A percentile compares a stretch with the other conserved stretches of the same genome.
Conservation (phyloP, 2,329 filamentous ascomycete species). For the Shiraia sp. region DNA sequence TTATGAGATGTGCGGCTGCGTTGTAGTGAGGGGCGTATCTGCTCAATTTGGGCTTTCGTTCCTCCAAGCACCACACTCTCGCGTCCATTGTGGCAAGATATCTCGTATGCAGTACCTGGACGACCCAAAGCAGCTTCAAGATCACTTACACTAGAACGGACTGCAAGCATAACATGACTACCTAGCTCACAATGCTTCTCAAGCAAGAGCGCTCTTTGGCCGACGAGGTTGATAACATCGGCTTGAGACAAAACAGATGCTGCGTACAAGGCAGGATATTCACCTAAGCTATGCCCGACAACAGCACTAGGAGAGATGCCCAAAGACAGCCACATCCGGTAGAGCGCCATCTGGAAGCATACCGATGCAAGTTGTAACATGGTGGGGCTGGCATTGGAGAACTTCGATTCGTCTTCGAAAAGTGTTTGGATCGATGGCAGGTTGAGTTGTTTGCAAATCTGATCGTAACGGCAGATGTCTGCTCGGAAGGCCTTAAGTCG, state of each 20-base stretch:
- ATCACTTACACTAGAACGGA: constrained; percentile 10
- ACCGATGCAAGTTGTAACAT: constrained; percentile 46
- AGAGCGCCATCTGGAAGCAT: constrained; percentile 45
- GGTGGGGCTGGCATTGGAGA: neutral
- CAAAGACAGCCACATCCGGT: constrained; percentile 9
- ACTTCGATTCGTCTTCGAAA: neutral
- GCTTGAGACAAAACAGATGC: constrained; percentile 40
- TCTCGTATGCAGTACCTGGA: constrained; percentile 2
- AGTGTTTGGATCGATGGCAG: constrained; percentile 18
- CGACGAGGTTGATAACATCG: constrained; percentile 45
- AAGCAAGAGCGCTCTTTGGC: constrained; percentile 38
- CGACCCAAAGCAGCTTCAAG: neutral
- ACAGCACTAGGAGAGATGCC: constrained; percentile 15
- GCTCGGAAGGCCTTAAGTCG: constrained; percentile 23
- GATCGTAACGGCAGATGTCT: constrained; percentile 20
- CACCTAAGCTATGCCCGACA: constrained; percentile 40
- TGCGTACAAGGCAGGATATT: constrained; percentile 45
- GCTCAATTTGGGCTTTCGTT: constrained; percentile 10
- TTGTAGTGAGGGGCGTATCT: neutral
- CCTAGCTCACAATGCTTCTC: constrained; percentile 7
- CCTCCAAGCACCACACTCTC: constrained; percentile 36
- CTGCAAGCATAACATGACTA: constrained; percentile 40
- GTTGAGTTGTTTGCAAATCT: constrained; percentile 25
- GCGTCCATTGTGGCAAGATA: constrained; percentile 36
- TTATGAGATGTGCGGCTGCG: constrained; percentile 1